phyloP scores from a whole-genome alignment of 2,329 filamentous ascomycete genomes.

The Trichothecium roseum region DNA sequence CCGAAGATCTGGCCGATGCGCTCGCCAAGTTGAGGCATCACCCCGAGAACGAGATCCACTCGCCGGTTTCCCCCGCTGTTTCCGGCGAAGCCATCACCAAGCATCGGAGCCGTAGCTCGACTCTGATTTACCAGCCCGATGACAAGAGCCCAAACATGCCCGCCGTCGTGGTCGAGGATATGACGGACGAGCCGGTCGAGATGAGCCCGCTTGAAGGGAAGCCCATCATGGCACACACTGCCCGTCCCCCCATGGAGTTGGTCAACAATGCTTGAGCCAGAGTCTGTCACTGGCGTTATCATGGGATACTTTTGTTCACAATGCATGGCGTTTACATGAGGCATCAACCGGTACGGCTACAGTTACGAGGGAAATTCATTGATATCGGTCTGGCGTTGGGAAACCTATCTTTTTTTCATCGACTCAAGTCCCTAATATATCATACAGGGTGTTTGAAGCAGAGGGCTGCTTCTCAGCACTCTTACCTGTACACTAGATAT shows the following conservation, averaged over 20 bases:
- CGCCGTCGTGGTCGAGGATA: constrained; percentile 57
- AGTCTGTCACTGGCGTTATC: neutral
- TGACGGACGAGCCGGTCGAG: constrained; percentile 44
- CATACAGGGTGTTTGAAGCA: neutral
- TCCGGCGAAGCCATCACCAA: constrained; percentile 15
- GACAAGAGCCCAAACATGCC: constrained; percentile 46
- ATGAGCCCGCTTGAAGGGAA: constrained; percentile 32
- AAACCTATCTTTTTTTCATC: no score
- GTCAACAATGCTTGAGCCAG: constrained; percentile 37
- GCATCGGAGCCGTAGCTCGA: constrained; percentile 50
- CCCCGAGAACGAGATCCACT: constrained; percentile 24
- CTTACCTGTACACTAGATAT: no score
- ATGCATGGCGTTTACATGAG: neutral
- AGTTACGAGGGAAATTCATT: neutral
- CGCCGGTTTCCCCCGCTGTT: constrained; percentile 17
- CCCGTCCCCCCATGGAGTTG: constrained; percentile 54
- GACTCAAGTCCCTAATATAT: neutral
- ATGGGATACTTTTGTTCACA: neutral
- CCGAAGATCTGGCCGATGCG: constrained; percentile 58
- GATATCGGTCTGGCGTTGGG: neutral
- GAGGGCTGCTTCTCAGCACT: neutral
- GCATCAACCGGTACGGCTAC: neutral
- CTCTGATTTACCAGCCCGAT: constrained; percentile 54
- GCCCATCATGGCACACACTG: constrained; percentile 48
- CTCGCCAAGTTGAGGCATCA: constrained; percentile 49